Conservation (phyloP, 257 asterid genomes). For the Orobanche coerulescens region DNA sequence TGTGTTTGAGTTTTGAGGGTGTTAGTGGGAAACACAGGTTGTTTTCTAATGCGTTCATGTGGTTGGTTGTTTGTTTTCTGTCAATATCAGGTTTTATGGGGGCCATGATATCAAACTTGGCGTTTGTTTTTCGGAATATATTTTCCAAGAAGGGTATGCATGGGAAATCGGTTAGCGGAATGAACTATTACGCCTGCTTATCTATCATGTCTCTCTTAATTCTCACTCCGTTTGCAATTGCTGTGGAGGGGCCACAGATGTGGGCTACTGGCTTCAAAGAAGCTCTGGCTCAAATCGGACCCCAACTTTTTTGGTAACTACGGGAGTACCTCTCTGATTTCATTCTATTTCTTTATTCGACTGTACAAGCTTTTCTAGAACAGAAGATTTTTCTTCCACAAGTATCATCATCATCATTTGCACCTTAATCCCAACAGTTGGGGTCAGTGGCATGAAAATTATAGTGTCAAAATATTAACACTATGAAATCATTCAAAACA, state of each 20-base stretch:
- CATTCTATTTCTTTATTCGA: conserved; percentile 13
- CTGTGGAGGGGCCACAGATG: conserved; percentile 96
- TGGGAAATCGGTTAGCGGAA: conserved; percentile 92
- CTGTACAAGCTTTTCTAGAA: not conserved
- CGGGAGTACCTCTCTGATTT: conserved; percentile 21
- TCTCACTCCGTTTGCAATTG: conserved; percentile 91
- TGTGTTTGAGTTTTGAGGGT: not conserved
- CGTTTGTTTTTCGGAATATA: conserved; percentile 92
- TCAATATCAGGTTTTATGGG: conserved; percentile 87
- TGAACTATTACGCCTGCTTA: conserved; percentile 95
- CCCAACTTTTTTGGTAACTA: conserved; percentile 79
- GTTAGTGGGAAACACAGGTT: conserved; percentile 16
- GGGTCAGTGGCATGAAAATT: too few relatives aligned
- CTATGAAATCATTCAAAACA: too few relatives aligned
- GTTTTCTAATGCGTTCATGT: conserved; percentile 27
- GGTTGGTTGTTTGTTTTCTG: conserved; percentile 40
- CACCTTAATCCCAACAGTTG: too few relatives aligned
- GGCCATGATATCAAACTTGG: conserved; percentile 96
- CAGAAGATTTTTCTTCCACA: not conserved
- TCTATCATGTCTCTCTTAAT: conserved; percentile 73
- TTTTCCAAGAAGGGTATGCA: conserved; percentile 98
- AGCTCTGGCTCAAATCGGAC: conserved; percentile 68
- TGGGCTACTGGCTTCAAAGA: conserved; percentile 73
- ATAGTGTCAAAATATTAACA: too few relatives aligned
- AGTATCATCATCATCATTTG: too few relatives aligned